These are phyloP conservation scores for Linum lewisii DNA, from an alignment of 345 rosid genomes.

Conservation along the genomic window DNA sequence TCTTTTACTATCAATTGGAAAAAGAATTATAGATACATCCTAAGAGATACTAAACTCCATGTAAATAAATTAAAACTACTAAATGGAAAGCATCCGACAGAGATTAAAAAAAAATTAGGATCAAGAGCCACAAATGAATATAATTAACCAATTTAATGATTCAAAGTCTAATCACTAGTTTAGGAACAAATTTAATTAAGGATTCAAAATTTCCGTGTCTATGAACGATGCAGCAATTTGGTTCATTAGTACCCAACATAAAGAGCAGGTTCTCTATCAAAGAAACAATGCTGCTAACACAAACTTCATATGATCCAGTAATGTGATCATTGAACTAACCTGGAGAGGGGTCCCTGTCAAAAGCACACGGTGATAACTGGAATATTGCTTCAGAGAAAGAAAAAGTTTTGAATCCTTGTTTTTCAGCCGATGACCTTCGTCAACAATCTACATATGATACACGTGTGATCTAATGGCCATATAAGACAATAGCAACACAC, in stretches of 20 bases:
- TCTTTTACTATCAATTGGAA: background rate
- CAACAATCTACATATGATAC: constrained; percentile 69
- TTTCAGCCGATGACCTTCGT: constrained; percentile 99
- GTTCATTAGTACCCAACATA: background rate
- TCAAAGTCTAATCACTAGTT: background rate
- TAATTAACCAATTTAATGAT: background rate
- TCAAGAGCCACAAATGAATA: background rate
- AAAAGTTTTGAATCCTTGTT: constrained; percentile 96
- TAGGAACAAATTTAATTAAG: background rate
- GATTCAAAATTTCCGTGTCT: background rate
- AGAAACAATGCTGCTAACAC: constrained; percentile 5
- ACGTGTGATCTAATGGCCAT: constrained; percentile 15
- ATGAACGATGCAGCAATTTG: background rate
- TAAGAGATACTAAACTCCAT: background rate
- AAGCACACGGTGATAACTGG: constrained; percentile 81
- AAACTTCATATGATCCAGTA: background rate
- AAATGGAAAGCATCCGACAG: background rate
- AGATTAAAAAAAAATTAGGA: background rate
- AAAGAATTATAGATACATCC: background rate
- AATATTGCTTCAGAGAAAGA: constrained; percentile 80
- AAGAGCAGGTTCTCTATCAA: background rate
- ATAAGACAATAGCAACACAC: constrained; percentile 8
- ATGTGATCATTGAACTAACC: constrained; percentile 37
- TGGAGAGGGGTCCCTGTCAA: constrained; percentile 99
- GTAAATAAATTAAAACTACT: no score